Percentiles rank a stretch among this genome's conserved stretches.
Evolutionary conservation across 148 eudicot genomes (phyloP).

Genomic region (Heliamphora exappendiculata): DNA sequence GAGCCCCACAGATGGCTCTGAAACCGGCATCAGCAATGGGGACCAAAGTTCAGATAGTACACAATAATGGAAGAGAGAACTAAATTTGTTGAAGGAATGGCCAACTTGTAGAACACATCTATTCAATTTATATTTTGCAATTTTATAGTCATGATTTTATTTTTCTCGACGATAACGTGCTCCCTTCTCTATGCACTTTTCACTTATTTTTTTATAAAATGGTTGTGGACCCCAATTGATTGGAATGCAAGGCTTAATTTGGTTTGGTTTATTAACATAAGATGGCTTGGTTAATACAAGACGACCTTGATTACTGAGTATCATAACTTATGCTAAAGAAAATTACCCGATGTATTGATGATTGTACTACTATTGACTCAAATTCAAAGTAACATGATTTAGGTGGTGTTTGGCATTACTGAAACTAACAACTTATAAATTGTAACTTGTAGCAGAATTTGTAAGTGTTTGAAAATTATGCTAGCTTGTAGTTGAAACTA

Average conservation of each 20-base stretch:
- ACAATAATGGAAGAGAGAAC: constrained; percentile 4
- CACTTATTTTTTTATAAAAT: background rate
- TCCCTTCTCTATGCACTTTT: background rate
- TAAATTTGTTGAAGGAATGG: background rate
- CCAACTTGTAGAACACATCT: background rate
- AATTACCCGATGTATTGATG: background rate
- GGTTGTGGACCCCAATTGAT: no score
- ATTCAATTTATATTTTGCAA: constrained; percentile 11
- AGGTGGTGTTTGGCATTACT: no score
- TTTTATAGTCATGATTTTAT: background rate
- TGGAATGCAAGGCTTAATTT: no score
- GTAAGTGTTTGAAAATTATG: no score
- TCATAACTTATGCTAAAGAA: background rate
- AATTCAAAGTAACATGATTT: background rate
- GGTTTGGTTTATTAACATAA: no score
- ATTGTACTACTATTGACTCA: background rate
- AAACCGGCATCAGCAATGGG: constrained; percentile 19
- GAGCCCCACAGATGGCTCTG: constrained; percentile 22
- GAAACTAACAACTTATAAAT: no score
- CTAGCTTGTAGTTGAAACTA: no score
- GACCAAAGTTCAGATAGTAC: constrained; percentile 43
- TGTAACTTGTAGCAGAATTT: no score
- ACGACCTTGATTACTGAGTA: background rate
- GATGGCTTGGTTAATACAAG: background rate
- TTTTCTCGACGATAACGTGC: background rate